These are phyloP conservation scores for Escallonia herrerae DNA, from an alignment of 129 eudicot species.

Conservation along the genomic window DNA sequence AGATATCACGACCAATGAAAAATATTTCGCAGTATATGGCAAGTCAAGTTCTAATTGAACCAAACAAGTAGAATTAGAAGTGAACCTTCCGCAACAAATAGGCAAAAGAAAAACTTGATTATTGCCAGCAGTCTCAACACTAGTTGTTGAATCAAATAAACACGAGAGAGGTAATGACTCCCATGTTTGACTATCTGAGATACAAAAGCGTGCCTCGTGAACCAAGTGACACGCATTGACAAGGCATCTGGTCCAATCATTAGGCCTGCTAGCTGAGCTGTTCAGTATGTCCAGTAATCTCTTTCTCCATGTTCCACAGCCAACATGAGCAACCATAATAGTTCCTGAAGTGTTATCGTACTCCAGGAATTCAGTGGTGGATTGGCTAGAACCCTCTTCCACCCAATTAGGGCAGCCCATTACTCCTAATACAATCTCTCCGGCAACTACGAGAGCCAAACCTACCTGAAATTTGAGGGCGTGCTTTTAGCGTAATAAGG, in stretches of 20 bases:
- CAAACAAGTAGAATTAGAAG: slow-evolving; percentile 1
- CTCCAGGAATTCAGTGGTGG: slow-evolving; percentile 16
- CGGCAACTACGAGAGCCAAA: slow-evolving; percentile 92
- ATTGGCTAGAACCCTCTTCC: slow-evolving; percentile 24
- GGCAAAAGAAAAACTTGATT: slow-evolving; percentile 60
- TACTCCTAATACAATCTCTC: slow-evolving; percentile 80
- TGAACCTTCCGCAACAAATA: slow-evolving; percentile 90
- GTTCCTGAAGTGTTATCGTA: slow-evolving; percentile 40
- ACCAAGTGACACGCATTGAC: slow-evolving; percentile 49
- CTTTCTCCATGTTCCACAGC: slow-evolving; percentile 90
- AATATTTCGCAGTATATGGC: not conserved
- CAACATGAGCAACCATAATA: slow-evolving; percentile 77
- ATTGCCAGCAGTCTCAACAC: slow-evolving; percentile 30
- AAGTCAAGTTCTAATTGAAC: not conserved
- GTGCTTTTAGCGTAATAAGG: not conserved
- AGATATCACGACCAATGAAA: too few relatives aligned
- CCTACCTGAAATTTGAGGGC: slow-evolving; percentile 60
- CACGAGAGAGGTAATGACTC: slow-evolving; percentile 76
- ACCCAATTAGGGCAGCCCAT: slow-evolving; percentile 99
- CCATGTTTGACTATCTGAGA: slow-evolving; percentile 88
- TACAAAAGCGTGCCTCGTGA: slow-evolving; percentile 67
- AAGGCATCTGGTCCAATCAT: slow-evolving; percentile 56
- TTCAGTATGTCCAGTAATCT: slow-evolving; percentile 23
- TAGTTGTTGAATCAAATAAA: slow-evolving; percentile 44
- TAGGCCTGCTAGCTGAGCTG: slow-evolving; percentile 2